Evolutionary conservation across 148 eudicot species (phyloP), one percentile per base, ranked within the genome.

Genomic region (Diospyros lotus): DNA sequence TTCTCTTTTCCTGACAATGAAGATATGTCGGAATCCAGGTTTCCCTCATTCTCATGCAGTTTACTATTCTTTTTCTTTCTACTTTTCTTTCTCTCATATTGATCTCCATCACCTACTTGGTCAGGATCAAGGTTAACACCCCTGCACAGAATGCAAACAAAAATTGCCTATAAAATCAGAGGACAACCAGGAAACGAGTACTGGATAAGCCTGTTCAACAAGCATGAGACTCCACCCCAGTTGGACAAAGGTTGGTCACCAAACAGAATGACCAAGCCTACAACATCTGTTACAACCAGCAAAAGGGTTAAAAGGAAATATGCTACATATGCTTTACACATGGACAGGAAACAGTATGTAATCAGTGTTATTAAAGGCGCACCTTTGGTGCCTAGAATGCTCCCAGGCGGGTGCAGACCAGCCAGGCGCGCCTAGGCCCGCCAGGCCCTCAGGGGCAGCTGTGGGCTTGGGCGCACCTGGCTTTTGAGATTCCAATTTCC

Each of bases 21-120:
- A 64, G 68, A 14, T 18, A 44, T 68, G 66, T 70, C 78, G 50
- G 66, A 38, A 52, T 68, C 70, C 39, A 15, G 59, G 28, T 55
- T 51, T 66, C 58, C 77, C 68, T 79, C 84, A 71, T 53, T 73
- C n/a, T 74, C 83, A 15, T 71, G 17, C 45, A 55, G 59, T 77
- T 82, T 84, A 73, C 78, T 80, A 74, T 78, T 84, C 83, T 72
- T 89, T 80, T 83, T 91, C 80, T 66, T 83, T 78, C 85, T 84
- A 45, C 3, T 58, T 53, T 82, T 88, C 67, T 71, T 85, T 9
- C 86, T 83, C 64, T 74, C 82, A 59, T 81, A 72, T 74, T 75
- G 80, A 77, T 73, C 43, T 51, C 75, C 86, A 76, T 76, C 76
- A 74, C 80, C 76, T 28, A 44, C 68, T 39, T 59, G 48, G 13